Percentiles rank a stretch among this genome's conserved stretches.
phyloP scores from a whole-genome alignment of 2,329 filamentous ascomycete species.

The Chaetomiaceae sp. region DNA sequence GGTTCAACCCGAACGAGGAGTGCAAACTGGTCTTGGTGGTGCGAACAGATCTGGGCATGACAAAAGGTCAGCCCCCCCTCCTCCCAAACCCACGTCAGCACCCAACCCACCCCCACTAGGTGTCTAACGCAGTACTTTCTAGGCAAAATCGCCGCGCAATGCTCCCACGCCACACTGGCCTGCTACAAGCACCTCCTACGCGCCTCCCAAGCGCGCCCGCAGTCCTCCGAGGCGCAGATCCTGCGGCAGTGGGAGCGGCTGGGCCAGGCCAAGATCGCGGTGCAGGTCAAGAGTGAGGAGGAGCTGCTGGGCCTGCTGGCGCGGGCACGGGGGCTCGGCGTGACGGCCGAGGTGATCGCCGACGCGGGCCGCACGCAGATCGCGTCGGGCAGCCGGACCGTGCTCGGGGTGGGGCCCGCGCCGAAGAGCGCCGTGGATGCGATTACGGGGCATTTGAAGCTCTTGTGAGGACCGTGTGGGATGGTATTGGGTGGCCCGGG shows the following conservation, averaged over 20 bases:
- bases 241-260: conserved; percentile 77
- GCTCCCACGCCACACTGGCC: conserved; percentile 89
- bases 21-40: conserved; percentile 94
- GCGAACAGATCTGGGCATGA: conserved; percentile 92
- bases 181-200: conserved; percentile 82
- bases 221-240: conserved; percentile 52
- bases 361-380: conserved; percentile 98
- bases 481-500: too few species aligned
- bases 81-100: background rate
- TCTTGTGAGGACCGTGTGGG: conserved; percentile 53
- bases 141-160: conserved; percentile 98
- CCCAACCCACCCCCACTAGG: background rate
- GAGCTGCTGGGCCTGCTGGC: conserved; percentile 69
- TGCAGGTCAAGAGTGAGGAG: conserved; percentile 83
- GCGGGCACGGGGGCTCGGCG: conserved; percentile 72
- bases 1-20: conserved; percentile 57
- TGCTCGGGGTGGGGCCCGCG: conserved; percentile 75
- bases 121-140: conserved; percentile 1
- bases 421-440: conserved; percentile 82
- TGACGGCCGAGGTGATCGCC: conserved; percentile 84
- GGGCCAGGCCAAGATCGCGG: conserved; percentile 89
- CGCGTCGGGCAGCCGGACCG: conserved; percentile 83
- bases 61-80: conserved; percentile 64
- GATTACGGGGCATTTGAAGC: conserved; percentile 77
- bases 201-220: conserved; percentile 44